A percentile compares a stretch with the other conserved stretches of the same genome.
phyloP scores from a whole-genome alignment of 371 early-diverging fungal genomes.

The Lichtheimia ornata region DNA sequence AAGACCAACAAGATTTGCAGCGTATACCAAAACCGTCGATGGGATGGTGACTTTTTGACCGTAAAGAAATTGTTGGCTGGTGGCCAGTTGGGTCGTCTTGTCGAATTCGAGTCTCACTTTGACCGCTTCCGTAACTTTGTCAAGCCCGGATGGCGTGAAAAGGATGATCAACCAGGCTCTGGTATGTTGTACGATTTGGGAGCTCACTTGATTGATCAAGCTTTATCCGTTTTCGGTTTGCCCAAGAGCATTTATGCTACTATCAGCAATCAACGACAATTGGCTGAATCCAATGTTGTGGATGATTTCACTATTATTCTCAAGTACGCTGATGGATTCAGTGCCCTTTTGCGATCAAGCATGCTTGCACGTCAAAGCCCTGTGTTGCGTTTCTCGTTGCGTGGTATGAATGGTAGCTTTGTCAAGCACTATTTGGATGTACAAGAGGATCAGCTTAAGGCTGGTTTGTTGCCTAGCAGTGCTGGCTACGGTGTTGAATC shows the following conservation, averaged over 20 bases:
- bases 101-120: constrained; percentile 74
- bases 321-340: constrained; percentile 58
- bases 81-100: constrained; percentile 64
- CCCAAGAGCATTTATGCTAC: constrained; percentile 66
- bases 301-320: constrained; percentile 70
- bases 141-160: constrained; percentile 80
- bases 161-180: constrained; percentile 59
- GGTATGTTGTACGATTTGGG: constrained; percentile 79
- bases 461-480: constrained; percentile 54
- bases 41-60: constrained; percentile 84
- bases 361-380: constrained; percentile 73
- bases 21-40: constrained; percentile 80
- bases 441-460: constrained; percentile 76
- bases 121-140: constrained; percentile 74
- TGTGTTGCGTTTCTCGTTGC: constrained; percentile 66
- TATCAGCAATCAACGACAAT: constrained; percentile 70
- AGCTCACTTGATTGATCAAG: constrained; percentile 80
- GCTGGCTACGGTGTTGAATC: constrained; percentile 59
- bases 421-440: constrained; percentile 71
- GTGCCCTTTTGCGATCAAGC: constrained; percentile 65
- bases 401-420: constrained; percentile 72
- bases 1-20: constrained; percentile 62
- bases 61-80: constrained; percentile 59
- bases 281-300: constrained; percentile 53
- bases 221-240: constrained; percentile 67